Conservation (phyloP, 2,329 filamentous ascomycete species). For the Arthrinium puccinioides region DNA sequence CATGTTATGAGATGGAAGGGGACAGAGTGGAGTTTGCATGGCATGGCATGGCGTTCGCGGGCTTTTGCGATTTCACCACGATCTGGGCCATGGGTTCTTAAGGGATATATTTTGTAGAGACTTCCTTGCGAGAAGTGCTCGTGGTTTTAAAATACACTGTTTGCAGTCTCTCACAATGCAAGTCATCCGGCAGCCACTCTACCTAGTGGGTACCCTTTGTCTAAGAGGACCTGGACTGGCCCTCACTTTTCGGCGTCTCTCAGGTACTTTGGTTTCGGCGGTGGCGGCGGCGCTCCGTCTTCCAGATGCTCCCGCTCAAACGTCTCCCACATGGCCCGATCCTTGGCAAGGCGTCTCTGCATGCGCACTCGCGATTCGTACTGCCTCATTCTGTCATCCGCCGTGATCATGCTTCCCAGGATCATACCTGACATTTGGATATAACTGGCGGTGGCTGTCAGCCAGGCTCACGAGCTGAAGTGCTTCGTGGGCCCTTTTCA, state of each 20-base stretch:
- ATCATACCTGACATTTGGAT: slow-evolving; percentile 83
- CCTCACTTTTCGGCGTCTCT: background rate
- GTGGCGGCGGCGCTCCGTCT: slow-evolving; percentile 28
- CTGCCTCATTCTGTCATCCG: slow-evolving; percentile 58
- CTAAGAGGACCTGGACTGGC: no score
- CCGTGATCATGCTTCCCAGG: slow-evolving; percentile 70
- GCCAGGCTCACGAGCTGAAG: background rate
- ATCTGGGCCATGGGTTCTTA: no score
- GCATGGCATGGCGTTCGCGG: slow-evolving; percentile 23
- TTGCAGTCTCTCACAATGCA: no score
- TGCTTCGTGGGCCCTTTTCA: background rate
- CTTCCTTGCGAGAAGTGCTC: no score
- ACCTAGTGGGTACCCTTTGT: no score
- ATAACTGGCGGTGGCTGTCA: slow-evolving; percentile 45
- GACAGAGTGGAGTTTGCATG: slow-evolving; percentile 17
- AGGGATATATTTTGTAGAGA: no score
- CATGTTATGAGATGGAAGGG: slow-evolving; percentile 31
- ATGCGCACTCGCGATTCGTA: slow-evolving; percentile 61
- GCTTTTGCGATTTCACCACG: no score
- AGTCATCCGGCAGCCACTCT: no score
- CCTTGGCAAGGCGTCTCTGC: slow-evolving; percentile 54
- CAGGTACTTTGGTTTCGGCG: slow-evolving; percentile 12
- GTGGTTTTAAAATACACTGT: no score
- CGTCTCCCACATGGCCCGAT: slow-evolving; percentile 61
- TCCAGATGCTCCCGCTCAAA: slow-evolving; percentile 55